Percentiles rank a stretch among this genome's conserved stretches.
Conservation (phyloP, 768 basidiomycete species). For the Termitomyces sp. region DNA sequence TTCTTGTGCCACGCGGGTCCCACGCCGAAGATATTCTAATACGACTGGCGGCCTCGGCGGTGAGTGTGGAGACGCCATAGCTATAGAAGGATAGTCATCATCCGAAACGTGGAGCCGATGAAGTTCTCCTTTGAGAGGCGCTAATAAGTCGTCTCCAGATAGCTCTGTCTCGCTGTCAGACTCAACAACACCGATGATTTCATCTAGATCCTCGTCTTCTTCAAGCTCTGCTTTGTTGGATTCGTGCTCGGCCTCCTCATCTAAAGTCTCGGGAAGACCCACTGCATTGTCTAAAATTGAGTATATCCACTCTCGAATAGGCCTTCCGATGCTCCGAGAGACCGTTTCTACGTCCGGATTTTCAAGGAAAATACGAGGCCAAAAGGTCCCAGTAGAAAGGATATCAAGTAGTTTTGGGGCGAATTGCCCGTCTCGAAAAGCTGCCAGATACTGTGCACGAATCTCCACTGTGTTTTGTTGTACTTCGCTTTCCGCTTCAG, state of each 20-base stretch:
- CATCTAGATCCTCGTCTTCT: conserved; percentile 34
- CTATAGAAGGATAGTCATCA: conserved; percentile 23
- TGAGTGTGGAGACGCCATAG: conserved; percentile 28
- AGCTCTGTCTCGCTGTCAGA: conserved; percentile 43
- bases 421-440: conserved; percentile 56
- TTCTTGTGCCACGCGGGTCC: conserved; percentile 58
- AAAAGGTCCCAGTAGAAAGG: conserved; percentile 58
- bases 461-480: conserved; percentile 27
- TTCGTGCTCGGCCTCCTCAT: conserved; percentile 13
- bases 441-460: conserved; percentile 49
- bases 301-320: conserved; percentile 61
- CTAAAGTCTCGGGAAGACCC: conserved; percentile 40
- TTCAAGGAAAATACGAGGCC: conserved; percentile 73
- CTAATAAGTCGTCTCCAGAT: conserved; percentile 51
- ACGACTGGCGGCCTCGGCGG: conserved; percentile 23
- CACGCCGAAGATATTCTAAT: conserved; percentile 64
- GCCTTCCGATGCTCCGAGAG: conserved; percentile 53
- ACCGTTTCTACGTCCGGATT: conserved; percentile 71
- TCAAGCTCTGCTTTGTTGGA: conserved; percentile 5
- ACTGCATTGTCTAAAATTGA: conserved; percentile 63
- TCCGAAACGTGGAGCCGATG: conserved; percentile 47
- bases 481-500: conserved; percentile 14
- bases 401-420: conserved; percentile 54
- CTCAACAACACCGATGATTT: conserved; percentile 67
- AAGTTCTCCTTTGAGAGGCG: conserved; percentile 64